phyloP scores from a whole-genome alignment of 1,284 basidiomycete species.

The Leccinum colubrinum region DNA sequence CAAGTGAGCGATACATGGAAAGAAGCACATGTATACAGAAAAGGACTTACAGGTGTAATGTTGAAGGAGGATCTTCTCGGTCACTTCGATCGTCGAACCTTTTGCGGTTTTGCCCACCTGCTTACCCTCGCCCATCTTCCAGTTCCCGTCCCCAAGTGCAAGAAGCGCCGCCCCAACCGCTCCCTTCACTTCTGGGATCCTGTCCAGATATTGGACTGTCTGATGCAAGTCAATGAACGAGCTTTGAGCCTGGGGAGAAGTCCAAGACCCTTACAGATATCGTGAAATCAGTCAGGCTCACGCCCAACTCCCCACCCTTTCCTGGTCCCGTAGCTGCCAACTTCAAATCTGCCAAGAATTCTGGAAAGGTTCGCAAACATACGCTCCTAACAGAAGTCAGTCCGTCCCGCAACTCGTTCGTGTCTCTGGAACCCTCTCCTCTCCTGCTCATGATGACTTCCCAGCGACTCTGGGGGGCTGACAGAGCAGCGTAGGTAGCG shows the following conservation, averaged over 20 bases:
- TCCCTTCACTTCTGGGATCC: constrained; percentile 63
- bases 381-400: constrained; percentile 60
- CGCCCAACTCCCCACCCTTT: constrained; percentile 50
- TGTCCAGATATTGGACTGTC: constrained; percentile 67
- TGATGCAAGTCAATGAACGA: constrained; percentile 25
- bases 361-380: constrained; percentile 76
- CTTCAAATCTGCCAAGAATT: constrained; percentile 75
- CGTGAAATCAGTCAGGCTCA: constrained; percentile 62
- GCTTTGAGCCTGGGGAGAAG: not conserved
- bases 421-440: constrained; percentile 42
- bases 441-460: constrained; percentile 55
- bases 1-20: not conserved
- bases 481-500: constrained; percentile 58
- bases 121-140: constrained; percentile 84
- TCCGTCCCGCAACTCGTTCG: constrained; percentile 71
- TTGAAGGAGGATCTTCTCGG: constrained; percentile 62
- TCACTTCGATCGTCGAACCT: constrained; percentile 42
- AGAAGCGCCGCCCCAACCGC: constrained; percentile 64
- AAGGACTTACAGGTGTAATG: constrained; percentile 65
- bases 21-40: not conserved
- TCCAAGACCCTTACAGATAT: constrained; percentile 44
- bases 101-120: constrained; percentile 53
- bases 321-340: constrained; percentile 46
- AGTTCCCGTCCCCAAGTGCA: constrained; percentile 78
- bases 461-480: constrained; percentile 57